Percentiles rank a stretch among this genome's conserved stretches.
Evolutionary conservation across 495 filamentous ascomycete species (phyloP).

Genomic region (Astrothelium subdiscretum): DNA sequence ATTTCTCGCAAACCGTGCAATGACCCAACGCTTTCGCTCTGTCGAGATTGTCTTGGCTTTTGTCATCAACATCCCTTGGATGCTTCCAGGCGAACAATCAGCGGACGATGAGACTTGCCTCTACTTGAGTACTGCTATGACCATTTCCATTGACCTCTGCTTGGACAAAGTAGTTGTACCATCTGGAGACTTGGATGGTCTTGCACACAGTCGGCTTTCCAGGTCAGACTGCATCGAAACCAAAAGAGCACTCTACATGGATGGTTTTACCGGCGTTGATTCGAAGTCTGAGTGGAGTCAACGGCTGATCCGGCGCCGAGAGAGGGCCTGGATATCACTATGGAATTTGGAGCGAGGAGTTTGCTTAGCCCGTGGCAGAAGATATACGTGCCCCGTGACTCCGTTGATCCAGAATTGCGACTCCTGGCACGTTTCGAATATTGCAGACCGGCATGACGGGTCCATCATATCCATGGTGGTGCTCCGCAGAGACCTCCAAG

Average conservation of each 20-base stretch:
- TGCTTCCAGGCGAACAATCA: conserved; percentile 53
- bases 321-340: conserved; percentile 58
- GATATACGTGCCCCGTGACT: conserved; percentile 53
- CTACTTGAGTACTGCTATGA: conserved; percentile 57
- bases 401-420: conserved; percentile 55
- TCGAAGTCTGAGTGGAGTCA: conserved; percentile 46
- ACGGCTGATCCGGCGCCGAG: conserved; percentile 49
- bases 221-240: conserved; percentile 56
- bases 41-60: conserved; percentile 64
- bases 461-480: conserved; percentile 58
- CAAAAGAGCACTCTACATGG: conserved; percentile 50
- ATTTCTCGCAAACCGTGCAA: conserved; percentile 47
- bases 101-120: conserved; percentile 62
- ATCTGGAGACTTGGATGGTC: conserved; percentile 37
- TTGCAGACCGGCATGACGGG: conserved; percentile 56
- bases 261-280: conserved; percentile 54
- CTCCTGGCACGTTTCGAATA: conserved; percentile 49
- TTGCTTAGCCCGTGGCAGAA: conserved; percentile 56
- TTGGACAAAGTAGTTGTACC: conserved; percentile 56
- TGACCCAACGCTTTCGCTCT: conserved; percentile 47
- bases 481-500: conserved; percentile 52
- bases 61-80: conserved; percentile 71
- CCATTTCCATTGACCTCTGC: conserved; percentile 55
- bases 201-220: conserved; percentile 38
- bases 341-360: conserved; percentile 66